Evolutionary conservation across 2,329 filamentous ascomycete genomes (phyloP), one percentile per base, ranked within the genome.

Genomic region (Colletotrichum sp.): DNA sequence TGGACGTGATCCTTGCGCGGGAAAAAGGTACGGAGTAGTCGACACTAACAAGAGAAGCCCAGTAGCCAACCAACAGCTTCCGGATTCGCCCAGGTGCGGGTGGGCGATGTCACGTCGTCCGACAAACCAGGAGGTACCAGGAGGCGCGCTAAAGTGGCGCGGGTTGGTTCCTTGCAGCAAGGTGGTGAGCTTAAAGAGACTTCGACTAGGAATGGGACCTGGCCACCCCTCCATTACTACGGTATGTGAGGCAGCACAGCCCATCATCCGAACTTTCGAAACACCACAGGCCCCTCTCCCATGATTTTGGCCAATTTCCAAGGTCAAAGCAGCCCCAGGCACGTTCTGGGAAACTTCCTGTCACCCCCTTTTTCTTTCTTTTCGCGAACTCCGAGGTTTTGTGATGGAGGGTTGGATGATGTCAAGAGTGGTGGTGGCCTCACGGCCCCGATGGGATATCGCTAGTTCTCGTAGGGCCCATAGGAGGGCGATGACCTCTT

Each of bases 131-230:
- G 43, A 48, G 43, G n/a, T 48, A 43, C 24, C 32, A 73, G 34
- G 73, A 63, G 39, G 28, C 21, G 39, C 21, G 69, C 63, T 28
- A 16, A n/a, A 61, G 18, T 28, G 34, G 26, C 13, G 21, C 36
- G 26, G 26, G 36, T 16, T 18, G 32, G 59, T 59, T 59, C 64
- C 73, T 71, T 68, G 73, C 36, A 72, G 34, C 18, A 36, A 57
- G 69, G 73, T 73, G 63, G 28, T 76, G 74, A 76, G 74, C 74
- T 74, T 76, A 76, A 76, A 76, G 74, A 63, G 60, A 76, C 74
- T 55, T 73, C 74, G 61, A 66, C 32, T 63, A 30, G 60, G 70
- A 21, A 68, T 68, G 63, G 59, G 74, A 71, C 68, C 48, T 39
- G 43, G 43, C 10, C 2, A 0, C 30, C 69, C 69, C 64, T 73